Evolutionary conservation across 805 yeast genomes (phyloP).

Genomic region (Nakazawaea holstii): DNA sequence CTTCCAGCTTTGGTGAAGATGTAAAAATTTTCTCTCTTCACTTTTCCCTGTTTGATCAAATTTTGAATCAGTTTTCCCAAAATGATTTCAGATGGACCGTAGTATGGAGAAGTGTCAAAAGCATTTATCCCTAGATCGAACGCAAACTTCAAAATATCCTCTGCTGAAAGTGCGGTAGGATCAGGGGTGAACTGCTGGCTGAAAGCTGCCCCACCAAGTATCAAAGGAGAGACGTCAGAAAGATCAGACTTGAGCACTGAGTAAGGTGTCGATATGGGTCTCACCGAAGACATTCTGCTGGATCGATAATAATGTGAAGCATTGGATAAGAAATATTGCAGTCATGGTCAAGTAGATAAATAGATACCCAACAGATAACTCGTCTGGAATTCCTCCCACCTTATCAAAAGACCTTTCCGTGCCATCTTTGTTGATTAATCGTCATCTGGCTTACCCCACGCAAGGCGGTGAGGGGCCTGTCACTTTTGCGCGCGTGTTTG

Average conservation of each 20-base stretch:
- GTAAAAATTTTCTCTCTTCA: constrained; percentile 58
- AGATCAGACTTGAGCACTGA: constrained; percentile 16
- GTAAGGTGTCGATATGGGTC: constrained; percentile 2
- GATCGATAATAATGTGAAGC: background rate
- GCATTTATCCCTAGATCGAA: constrained; percentile 68
- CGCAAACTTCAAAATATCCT: constrained; percentile 52
- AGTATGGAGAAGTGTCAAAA: constrained; percentile 88
- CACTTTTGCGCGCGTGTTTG: too few relatives aligned
- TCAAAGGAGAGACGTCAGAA: constrained; percentile 44
- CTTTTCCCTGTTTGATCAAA: constrained; percentile 26
- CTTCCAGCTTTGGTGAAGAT: constrained; percentile 89
- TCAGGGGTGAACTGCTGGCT: constrained; percentile 72
- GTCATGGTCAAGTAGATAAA: background rate
- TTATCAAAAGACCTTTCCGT: too few relatives aligned
- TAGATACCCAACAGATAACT: too few relatives aligned
- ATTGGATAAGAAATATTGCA: background rate
- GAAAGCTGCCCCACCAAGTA: constrained; percentile 88
- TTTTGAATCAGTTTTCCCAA: constrained; percentile 62
- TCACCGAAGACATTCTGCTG: background rate
- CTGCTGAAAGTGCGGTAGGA: constrained; percentile 55
- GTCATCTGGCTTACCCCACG: too few relatives aligned
- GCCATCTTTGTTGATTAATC: too few relatives aligned
- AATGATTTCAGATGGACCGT: constrained; percentile 79
- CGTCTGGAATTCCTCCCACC: too few relatives aligned
- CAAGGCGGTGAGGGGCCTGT: too few relatives aligned